Evolutionary conservation across 2,329 filamentous ascomycete genomes (phyloP).

Genomic region (Ploettnerulaceae sp.): DNA sequence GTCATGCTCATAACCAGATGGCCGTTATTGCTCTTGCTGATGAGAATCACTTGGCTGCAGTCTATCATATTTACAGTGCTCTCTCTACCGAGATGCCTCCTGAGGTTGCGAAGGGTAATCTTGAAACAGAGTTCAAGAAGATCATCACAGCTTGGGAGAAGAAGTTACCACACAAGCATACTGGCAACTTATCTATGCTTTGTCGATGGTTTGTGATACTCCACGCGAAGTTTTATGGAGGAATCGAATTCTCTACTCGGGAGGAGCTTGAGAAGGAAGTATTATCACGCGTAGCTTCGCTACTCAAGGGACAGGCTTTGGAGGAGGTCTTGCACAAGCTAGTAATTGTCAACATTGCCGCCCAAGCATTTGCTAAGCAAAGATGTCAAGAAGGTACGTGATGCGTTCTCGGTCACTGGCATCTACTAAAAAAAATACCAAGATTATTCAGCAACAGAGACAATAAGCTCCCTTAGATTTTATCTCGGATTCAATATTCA

Average conservation of each 20-base stretch:
- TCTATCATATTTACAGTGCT: conserved; percentile 86
- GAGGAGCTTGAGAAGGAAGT: conserved; percentile 83
- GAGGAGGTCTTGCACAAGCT: conserved; percentile 70
- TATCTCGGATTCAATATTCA: conserved; percentile 74
- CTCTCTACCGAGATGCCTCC: conserved; percentile 70
- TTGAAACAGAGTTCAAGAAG: conserved; percentile 74
- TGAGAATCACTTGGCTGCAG: conserved; percentile 73
- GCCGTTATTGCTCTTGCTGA: conserved; percentile 79
- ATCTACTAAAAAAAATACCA: conserved; percentile 12
- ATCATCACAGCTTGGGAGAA: conserved; percentile 53
- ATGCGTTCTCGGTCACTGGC: neutral
- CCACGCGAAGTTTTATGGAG: conserved; percentile 79
- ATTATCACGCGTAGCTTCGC: conserved; percentile 67
- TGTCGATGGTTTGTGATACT: conserved; percentile 79
- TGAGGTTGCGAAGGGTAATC: conserved; percentile 67
- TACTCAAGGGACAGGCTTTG: conserved; percentile 63
- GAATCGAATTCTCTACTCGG: conserved; percentile 67
- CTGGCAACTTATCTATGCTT: conserved; percentile 48
- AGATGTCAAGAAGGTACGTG: conserved; percentile 53
- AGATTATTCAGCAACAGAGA: conserved; percentile 15
- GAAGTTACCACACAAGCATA: conserved; percentile 21
- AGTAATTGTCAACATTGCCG: conserved; percentile 78
- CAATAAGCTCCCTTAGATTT: conserved; percentile 53
- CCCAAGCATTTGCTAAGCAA: conserved; percentile 66
- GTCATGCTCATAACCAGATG: conserved; percentile 83